Evolutionary conservation across 139 green algal species (phyloP), one percentile per base, ranked within the genome.

Genomic region (Chlamydomonas schloesseri): DNA sequence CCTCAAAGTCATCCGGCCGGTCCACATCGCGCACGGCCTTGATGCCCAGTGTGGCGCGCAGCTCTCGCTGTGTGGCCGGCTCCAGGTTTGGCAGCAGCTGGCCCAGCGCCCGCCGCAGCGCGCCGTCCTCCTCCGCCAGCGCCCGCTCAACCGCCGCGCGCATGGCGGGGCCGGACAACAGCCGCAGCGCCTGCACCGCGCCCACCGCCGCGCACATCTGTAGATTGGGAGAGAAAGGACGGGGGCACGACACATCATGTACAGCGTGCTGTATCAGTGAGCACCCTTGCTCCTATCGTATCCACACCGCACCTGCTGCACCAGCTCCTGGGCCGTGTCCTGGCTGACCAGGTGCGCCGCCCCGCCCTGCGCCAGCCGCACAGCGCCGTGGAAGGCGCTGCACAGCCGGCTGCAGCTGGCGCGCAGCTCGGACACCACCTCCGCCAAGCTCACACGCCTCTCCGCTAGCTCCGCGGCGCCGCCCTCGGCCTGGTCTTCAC

Each of bases 81-180:
- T 79, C 83, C 60, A 88, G 62, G 37, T 62, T 24, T 37, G 80
- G 83, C 73, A 87, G 34, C 24, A 81, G 65, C n/a, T 73, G 65
- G 13, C 15, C 33, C 37, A 65, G 60, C 21, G 42, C 10, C 42
- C 18, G 28, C 23, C 71, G 71, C 24, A 78, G 71, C 28, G 62
- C 71, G 13, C 28, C 11, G 42, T 78, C 71, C 46, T 62, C 46
- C 3, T 21, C 46, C 26, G 10, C 46, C 42, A 78, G 71, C 9
- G 71, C 46, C 10, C 28, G 71, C 26, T 36, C 10, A 0, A 78
- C 71, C 9, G 23, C 71, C 9, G 26, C 71, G 13, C 5, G 21
- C 46, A 78, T 62, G 46, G 71, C 71, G 46, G 26, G 42, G 15
- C 71, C 71, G 28, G 46, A 37, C 24, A 64, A 26, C 26, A 78